phyloP scores from a whole-genome alignment of 768 basidiomycete species.

The Cystobasidium ongulense region DNA sequence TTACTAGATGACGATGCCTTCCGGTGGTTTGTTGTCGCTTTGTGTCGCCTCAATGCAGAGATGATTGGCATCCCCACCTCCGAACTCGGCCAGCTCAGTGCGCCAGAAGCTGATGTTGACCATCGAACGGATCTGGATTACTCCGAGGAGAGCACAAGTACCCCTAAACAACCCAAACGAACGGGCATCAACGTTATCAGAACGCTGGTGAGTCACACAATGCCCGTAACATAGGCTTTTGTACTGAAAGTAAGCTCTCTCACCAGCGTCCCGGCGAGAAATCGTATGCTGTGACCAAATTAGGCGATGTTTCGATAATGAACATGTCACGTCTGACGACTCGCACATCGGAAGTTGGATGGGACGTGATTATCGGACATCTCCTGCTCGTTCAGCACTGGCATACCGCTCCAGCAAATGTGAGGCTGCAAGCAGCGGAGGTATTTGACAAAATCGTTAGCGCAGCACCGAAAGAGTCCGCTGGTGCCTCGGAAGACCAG shows the following conservation, averaged over 20 bases:
- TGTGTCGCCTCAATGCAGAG: conserved; percentile 78
- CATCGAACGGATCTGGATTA: background rate
- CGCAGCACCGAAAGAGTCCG: conserved; percentile 64
- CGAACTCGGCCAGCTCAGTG: conserved; percentile 23
- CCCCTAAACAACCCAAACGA: conserved; percentile 16
- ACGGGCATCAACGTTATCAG: conserved; percentile 76
- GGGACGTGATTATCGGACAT: conserved; percentile 72
- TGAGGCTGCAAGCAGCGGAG: conserved; percentile 80
- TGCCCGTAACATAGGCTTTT: too few species aligned
- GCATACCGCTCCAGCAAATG: conserved; percentile 58
- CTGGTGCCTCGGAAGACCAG: conserved; percentile 53
- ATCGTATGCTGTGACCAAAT: conserved; percentile 74
- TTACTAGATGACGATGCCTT: conserved; percentile 76
- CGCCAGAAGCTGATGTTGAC: background rate
- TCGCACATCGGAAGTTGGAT: conserved; percentile 71
- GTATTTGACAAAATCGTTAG: conserved; percentile 76
- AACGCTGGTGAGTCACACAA: conserved; percentile 57
- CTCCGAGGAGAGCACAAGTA: conserved; percentile 41
- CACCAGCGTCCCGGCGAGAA: conserved; percentile 67
- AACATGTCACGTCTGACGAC: conserved; percentile 84
- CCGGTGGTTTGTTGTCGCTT: conserved; percentile 63
- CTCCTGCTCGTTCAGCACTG: conserved; percentile 68
- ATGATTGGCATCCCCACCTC: conserved; percentile 76
- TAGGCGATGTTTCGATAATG: conserved; percentile 67
- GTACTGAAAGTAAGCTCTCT: too few species aligned